Conservation (phyloP, 257 asterid species). For the Solanum arcanum region DNA sequence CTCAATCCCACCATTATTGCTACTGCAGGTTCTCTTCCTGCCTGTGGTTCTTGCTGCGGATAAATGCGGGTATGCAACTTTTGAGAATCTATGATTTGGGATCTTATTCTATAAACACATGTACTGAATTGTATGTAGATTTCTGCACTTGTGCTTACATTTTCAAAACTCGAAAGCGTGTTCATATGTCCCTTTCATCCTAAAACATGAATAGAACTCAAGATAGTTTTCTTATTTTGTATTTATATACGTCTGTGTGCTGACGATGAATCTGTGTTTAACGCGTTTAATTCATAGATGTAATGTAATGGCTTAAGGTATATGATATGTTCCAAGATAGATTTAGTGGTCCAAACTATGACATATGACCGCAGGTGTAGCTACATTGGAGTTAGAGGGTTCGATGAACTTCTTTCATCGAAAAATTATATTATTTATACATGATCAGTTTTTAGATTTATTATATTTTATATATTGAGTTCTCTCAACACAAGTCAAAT, state of each 20-base stretch:
- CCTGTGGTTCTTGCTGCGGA: constrained; percentile 98
- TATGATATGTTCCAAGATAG: neutral
- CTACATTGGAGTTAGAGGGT: neutral
- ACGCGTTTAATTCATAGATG: too few species aligned
- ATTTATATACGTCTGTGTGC: neutral
- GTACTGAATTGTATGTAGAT: neutral
- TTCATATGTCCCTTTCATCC: neutral
- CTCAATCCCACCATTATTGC: neutral
- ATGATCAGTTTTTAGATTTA: too few species aligned
- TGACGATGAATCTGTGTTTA: neutral
- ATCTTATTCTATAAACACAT: neutral
- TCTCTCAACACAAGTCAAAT: too few species aligned
- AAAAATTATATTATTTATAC: too few species aligned
- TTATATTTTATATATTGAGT: too few species aligned
- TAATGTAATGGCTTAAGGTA: neutral
- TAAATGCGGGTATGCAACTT: neutral
- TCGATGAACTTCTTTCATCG: neutral
- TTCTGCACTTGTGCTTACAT: neutral
- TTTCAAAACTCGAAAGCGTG: neutral
- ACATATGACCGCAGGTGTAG: neutral
- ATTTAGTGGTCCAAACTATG: neutral
- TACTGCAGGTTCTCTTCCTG: constrained; percentile 73
- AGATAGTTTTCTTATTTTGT: neutral
- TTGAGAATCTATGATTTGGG: neutral
- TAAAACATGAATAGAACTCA: neutral